Base-by-base conservation (phyloP, 1,139 yeast species). In the Debaryomycetaceae sp. region DNA sequence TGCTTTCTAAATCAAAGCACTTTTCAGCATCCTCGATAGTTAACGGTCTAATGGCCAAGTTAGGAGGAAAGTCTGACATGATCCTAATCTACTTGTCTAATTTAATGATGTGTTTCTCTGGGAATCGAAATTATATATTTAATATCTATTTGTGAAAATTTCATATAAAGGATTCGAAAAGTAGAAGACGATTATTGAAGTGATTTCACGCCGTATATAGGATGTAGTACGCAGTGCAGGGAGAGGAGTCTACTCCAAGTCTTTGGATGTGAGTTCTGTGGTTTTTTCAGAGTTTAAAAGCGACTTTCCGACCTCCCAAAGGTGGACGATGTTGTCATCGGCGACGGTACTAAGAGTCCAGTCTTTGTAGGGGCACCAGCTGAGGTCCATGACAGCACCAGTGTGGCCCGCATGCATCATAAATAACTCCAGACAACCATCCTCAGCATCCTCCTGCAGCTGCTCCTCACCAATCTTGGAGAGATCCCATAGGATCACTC, bases 361-460 rank as follows among this genome's bases (percentile, higher is more conserved):
- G 13, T 86, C 86, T 46, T 80, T 75, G 54, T 74, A 79, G 3
- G 84, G 82, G 56, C 84, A 84, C 76, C 88, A 83, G 39, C 81
- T 76, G 53, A 86, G 72, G 59, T 87, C 95, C 34, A 83, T 81
- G 8, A 87, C 84, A 1, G 84, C 76, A 9, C 89, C 85, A 9
- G 88, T 84, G 57, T 86, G 95, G 14, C 95, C 95, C 34, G 93
- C 95, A 56, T 87, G 95, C 83, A 87, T 84, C 90, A 86, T 84
- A 55, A 86, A 73, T 35, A 86, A 64, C 58, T 87, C 95, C 6
- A 93, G 90, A 39, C 86, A 84, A 39, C 93, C 95, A 57, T 87
- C 95, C 48, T 80, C 84, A 36, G 84, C 87, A 50, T 85, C 85
- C 57, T 86, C 95, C 49, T 81, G 87, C n/a, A 71, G 72, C 59